Evolutionary conservation across 352 stramenopile genomes (phyloP).

Genomic region (Pythium aristosporum): DNA sequence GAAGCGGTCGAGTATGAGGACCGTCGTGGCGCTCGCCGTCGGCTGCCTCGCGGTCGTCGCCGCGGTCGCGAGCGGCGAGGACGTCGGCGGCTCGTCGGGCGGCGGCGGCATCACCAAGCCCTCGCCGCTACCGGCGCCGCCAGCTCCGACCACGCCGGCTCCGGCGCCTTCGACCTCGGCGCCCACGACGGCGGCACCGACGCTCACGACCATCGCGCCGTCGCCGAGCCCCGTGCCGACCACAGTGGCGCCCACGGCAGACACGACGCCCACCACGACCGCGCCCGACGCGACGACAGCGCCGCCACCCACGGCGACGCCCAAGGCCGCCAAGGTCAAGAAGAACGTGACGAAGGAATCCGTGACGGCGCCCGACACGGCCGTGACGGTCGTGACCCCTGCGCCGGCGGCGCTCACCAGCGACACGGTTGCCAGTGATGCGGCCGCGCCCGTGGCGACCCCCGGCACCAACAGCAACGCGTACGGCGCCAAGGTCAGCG

Average conservation of each 20-base stretch:
- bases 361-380: background rate
- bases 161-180: background rate
- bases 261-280: background rate
- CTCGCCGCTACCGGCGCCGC: background rate
- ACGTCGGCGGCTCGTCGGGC: background rate
- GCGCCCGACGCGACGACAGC: background rate
- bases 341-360: conserved; percentile 5
- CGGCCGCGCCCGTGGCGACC: conserved; percentile 1
- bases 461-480: conserved; percentile 14
- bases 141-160: background rate
- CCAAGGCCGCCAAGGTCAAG: conserved; percentile 6
- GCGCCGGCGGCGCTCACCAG: background rate
- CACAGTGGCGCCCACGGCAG: background rate
- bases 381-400: background rate
- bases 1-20: background rate
- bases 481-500: conserved; percentile 1
- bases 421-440: background rate
- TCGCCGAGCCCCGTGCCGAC: conserved; percentile 2
- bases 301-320: conserved; percentile 10
- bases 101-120: background rate
- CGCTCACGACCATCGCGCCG: conserved; percentile 6
- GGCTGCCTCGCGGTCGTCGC: background rate
- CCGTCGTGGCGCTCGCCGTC: background rate
- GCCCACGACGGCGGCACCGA: background rate
- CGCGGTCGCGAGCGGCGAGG: background rate